Conservation (phyloP, 176 grass and related monocot genomes). For the Triticum turgidum region DNA sequence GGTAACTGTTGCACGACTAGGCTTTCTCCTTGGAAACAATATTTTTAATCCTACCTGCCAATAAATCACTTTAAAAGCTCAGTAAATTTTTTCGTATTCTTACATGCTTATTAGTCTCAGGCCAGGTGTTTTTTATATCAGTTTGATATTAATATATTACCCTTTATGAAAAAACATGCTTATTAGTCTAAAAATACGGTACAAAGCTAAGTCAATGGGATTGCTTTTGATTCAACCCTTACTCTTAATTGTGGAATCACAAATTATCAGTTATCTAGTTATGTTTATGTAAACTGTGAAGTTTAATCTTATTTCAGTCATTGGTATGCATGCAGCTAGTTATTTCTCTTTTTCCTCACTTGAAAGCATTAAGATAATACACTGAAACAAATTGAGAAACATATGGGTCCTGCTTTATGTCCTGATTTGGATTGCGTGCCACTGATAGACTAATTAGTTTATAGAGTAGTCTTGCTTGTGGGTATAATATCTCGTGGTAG, state of each 20-base stretch:
- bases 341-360: not conserved
- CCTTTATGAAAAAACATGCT: not conserved
- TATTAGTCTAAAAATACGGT: not conserved
- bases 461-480: too few species aligned
- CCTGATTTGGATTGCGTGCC: too few species aligned
- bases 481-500: too few species aligned
- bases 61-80: not conserved
- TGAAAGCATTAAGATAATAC: not conserved
- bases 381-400: not conserved
- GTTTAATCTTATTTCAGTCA: not conserved
- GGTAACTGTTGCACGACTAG: constrained; percentile 25
- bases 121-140: too few species aligned
- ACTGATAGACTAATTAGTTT: too few species aligned
- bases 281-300: not conserved
- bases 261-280: not conserved
- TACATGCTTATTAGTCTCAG: not conserved
- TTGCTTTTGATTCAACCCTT: not conserved
- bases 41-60: not conserved
- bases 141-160: too few species aligned
- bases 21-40: not conserved
- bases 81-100: not conserved
- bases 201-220: not conserved
- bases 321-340: not conserved
- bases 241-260: not conserved
- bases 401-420: not conserved